Conservation (phyloP, 352 stramenopile species). For the Peronospora tabacina region DNA sequence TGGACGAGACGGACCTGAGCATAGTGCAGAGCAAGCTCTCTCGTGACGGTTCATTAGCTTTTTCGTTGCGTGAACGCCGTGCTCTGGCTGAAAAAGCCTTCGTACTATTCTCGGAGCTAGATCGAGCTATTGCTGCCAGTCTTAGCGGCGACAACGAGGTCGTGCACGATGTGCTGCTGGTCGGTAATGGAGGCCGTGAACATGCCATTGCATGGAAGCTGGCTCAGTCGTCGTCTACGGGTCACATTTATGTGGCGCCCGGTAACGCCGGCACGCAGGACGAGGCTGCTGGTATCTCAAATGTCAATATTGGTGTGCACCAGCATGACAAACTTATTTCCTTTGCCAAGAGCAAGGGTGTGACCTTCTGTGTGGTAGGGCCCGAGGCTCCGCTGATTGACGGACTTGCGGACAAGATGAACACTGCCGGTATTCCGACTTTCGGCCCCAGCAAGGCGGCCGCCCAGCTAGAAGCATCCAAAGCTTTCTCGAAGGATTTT, state of each 20-base stretch:
- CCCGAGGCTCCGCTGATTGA: conserved; percentile 95
- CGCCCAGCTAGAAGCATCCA: conserved; percentile 96
- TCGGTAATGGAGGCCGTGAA: conserved; percentile 90
- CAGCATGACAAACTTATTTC: conserved; percentile 64
- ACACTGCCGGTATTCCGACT: conserved; percentile 83
- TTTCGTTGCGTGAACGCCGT: conserved; percentile 63
- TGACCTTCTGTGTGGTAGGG: conserved; percentile 95
- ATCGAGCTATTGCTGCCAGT: conserved; percentile 50
- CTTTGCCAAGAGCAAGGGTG: conserved; percentile 82
- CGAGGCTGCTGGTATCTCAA: conserved; percentile 48
- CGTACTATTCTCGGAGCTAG: conserved; percentile 59
- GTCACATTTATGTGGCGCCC: conserved; percentile 84
- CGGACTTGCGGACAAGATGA: conserved; percentile 93
- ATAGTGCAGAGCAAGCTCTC: conserved; percentile 50
- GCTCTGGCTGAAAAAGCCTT: conserved; percentile 77
- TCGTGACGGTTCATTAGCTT: conserved; percentile 50
- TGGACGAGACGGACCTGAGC: conserved; percentile 54
- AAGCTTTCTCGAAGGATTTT: conserved; percentile 99
- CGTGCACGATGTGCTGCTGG: conserved; percentile 86
- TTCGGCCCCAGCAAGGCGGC: conserved; percentile 95
- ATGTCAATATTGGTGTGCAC: conserved; percentile 59
- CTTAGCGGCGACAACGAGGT: conserved; percentile 49
- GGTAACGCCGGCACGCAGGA: conserved; percentile 86
- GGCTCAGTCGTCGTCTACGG: conserved; percentile 62
- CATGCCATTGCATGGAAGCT: conserved; percentile 94